Evolutionary conservation across 306 rosid genomes (phyloP), one percentile per base, ranked within the genome.

Genomic region (Datisca glomerata): DNA sequence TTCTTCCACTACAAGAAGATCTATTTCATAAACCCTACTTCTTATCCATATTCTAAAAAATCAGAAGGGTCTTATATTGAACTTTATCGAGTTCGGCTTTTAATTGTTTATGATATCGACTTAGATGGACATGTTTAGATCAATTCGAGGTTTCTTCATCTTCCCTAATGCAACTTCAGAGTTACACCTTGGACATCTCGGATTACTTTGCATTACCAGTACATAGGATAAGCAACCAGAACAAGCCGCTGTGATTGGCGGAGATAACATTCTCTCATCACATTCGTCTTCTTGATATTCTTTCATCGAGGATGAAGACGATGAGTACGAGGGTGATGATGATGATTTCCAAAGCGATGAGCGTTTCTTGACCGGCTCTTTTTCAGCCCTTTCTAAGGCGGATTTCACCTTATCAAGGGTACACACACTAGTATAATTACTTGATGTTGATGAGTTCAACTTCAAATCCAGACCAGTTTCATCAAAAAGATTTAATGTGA

Each of bases 191-290:
- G 98, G 98, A 40, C 98, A 91, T 60, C 63, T 75, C 0, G 96
- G 98, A 58, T 91, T 78, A 41, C 68, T 84, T 73, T 79, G 84
- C 82, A 74, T 78, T 8, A 84, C 76, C 75, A 91, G 55, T 0
- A 91, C 96, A 60, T 91, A 91, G 0, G 98, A 84, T 17, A 91
- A 55, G 62, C 98, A 91, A 1, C 94, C 86, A 40, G 96, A 94
- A 47, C 98, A 91, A 11, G 93, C 98, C 13, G 75, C 92, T n/a
- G 96, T 96, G 46, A 84, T 52, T 4, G 96, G 92, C 1, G 96
- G 69, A 7, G 86, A 61, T 27, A 33, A 18, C 8, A 64, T 4
- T 25, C 54, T 70, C 20, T 78, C 76, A 3, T 66, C 85, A 41
- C 49, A 57, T 4, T 80, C 93, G 9, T 73, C 93, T 22, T 89